Conservation (phyloP, 805 yeast species). For the Cyberlindnera euphorbiiphila region DNA sequence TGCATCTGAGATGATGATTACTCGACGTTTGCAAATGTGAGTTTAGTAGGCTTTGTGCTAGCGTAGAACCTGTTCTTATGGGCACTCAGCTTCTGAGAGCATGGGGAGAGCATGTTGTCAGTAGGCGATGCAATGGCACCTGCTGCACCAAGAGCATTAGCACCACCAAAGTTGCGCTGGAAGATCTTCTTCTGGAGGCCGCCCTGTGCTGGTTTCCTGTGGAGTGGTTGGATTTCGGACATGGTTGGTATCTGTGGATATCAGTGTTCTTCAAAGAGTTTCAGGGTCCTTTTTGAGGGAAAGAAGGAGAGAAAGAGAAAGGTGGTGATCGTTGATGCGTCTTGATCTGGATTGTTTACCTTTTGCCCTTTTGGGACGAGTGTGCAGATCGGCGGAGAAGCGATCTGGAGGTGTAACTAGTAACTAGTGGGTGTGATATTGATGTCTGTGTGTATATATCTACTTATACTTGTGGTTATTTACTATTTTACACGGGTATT, state of each 20-base stretch:
- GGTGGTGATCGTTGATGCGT: too few species aligned
- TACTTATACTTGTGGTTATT: too few species aligned
- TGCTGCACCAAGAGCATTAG: slow-evolving; percentile 1
- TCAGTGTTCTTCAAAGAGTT: too few species aligned
- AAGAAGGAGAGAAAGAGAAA: too few species aligned
- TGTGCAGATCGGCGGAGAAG: too few species aligned
- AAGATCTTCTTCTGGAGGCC: slow-evolving; percentile 24
- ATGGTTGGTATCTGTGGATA: slow-evolving; percentile 8
- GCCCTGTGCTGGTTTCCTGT: slow-evolving; percentile 20
- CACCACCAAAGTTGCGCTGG: slow-evolving; percentile 18
- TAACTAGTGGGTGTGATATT: too few species aligned
- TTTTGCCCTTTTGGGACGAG: too few species aligned
- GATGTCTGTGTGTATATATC: too few species aligned
- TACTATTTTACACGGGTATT: too few species aligned
- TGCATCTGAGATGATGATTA: background rate
- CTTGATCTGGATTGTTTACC: too few species aligned
- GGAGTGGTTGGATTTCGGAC: slow-evolving; percentile 30
- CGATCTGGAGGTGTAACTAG: too few species aligned
- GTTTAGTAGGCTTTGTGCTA: slow-evolving; percentile 29
- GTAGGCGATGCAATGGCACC: slow-evolving; percentile 44
- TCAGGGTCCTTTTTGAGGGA: too few species aligned
- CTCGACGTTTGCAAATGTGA: background rate
- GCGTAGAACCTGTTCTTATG: slow-evolving; percentile 41
- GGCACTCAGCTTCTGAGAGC: slow-evolving; percentile 50
- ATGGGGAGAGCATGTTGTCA: slow-evolving; percentile 54